phyloP scores from a whole-genome alignment of 805 yeast species.

The Candida boidinii region DNA sequence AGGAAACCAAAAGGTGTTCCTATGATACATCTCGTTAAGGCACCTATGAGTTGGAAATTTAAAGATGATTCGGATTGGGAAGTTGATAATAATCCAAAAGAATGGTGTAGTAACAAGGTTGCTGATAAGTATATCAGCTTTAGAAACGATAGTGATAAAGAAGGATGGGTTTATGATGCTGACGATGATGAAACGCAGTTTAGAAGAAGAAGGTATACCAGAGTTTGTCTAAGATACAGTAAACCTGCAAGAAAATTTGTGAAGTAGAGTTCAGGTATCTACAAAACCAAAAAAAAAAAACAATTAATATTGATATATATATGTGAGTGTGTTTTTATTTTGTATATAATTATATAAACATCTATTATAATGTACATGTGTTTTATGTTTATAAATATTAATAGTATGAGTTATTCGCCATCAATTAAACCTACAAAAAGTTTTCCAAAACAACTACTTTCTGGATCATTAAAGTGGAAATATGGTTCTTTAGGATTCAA shows the following conservation, averaged over 20 bases:
- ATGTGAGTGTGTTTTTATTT: no score
- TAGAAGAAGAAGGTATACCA: constrained; percentile 47
- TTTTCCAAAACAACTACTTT: constrained; percentile 36
- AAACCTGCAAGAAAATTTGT: constrained; percentile 29
- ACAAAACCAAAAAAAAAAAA: constrained; percentile 13
- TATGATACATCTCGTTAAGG: constrained; percentile 42
- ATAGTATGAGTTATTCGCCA: constrained; percentile 6
- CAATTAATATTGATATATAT: not conserved
- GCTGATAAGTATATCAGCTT: constrained; percentile 22
- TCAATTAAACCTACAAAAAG: constrained; percentile 47
- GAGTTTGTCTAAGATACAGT: constrained; percentile 43
- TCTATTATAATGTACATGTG: no score
- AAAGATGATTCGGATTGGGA: constrained; percentile 55
- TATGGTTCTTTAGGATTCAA: constrained; percentile 37
- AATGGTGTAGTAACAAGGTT: constrained; percentile 45
- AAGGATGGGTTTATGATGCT: constrained; percentile 48
- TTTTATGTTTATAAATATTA: no score
- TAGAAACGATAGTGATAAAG: constrained; percentile 26
- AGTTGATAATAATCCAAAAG: constrained; percentile 43
- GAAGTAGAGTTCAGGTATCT: constrained; percentile 1
- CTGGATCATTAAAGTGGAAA: constrained; percentile 36
- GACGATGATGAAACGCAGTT: constrained; percentile 41
- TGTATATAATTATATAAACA: no score
- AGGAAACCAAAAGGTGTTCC: constrained; percentile 61
- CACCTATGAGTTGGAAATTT: constrained; percentile 73